Percentiles rank a stretch among this genome's conserved stretches.
phyloP scores from a whole-genome alignment of 441 rosid genomes.

The Adansonia gregorii region DNA sequence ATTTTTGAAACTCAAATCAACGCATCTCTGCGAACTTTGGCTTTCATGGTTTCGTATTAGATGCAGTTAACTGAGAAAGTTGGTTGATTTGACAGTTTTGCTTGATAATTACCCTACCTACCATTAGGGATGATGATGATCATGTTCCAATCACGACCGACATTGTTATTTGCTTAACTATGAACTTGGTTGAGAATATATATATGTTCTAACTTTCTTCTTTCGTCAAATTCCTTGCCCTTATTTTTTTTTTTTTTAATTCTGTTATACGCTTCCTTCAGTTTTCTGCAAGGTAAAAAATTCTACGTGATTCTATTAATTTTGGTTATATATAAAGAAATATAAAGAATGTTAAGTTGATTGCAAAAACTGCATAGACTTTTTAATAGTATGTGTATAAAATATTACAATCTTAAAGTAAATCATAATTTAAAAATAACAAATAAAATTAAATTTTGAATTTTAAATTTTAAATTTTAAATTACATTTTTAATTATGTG shows the following conservation, averaged over 20 bases:
- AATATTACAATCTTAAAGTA: too few species aligned
- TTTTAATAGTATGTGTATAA: background rate
- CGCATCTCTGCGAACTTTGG: background rate
- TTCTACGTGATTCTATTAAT: background rate
- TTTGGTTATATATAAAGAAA: too few species aligned
- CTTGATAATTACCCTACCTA: constrained; percentile 1
- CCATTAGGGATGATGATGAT: background rate
- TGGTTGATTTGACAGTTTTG: constrained; percentile 57
- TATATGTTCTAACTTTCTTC: background rate
- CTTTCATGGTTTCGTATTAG: constrained; percentile 58
- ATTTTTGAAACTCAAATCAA: too few species aligned
- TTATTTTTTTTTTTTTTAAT: too few species aligned
- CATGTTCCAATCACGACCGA: background rate
- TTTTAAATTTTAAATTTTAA: too few species aligned
- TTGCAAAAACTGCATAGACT: too few species aligned
- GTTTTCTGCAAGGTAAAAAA: background rate
- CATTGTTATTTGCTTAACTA: background rate
- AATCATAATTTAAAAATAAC: too few species aligned
- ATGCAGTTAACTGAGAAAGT: constrained; percentile 46
- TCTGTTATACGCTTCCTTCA: background rate
- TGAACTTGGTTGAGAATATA: background rate
- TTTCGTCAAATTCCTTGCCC: too few species aligned
- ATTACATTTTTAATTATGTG: too few species aligned
- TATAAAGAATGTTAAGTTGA: background rate
- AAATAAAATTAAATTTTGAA: too few species aligned